Evolutionary conservation across 805 yeast species (phyloP), one percentile per base, ranked within the genome.

Genomic region (Cyberlindnera suaveolens): DNA sequence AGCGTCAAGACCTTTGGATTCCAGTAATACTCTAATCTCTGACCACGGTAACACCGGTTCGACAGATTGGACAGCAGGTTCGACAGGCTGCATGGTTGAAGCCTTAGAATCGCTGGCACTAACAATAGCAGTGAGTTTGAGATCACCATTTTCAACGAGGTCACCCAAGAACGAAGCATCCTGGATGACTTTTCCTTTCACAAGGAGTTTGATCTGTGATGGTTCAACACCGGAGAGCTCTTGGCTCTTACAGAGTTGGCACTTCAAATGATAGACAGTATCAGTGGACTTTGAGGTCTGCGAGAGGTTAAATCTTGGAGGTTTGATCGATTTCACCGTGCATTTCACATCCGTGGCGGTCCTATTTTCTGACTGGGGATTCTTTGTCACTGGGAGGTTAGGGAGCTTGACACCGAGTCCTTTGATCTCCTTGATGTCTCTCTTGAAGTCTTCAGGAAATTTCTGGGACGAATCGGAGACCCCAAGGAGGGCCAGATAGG

Each of bases 251-350:
- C 58, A 46, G n/a, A 63, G 43, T 18, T 50, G 55, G 16, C 54
- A 42, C 46, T 69, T 69, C 16, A 66, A 58, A 39, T 61, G 63
- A 31, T 51, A 47, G 16, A 68, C 53, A 0, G 72, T 63, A 8
- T 59, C 63, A 11, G 56, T 51, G 1, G 48, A 32, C 20, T 46
- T 34, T n/a, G 59, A 52, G 18, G 57, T 48, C 18, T 60, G 48
- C 14, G 57, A 50, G 14, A 66, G 49, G 32, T 65, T 59, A 61
- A 85, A 83, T 56, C 80, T 85, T 6, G 95, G 95, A 5, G 82
- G 76, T 53, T 80, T 78, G 42, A 87, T 74, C 27, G 90, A 82
- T 61, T 82, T 82, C 57, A 86, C 69, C 5, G 61, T 53, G 14
- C 74, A 63, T 13, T 48, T 45, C 16, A 36, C 20, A 7, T 31